phyloP scores from a whole-genome alignment of 805 yeast species.

The Kuraishia molischiana region DNA sequence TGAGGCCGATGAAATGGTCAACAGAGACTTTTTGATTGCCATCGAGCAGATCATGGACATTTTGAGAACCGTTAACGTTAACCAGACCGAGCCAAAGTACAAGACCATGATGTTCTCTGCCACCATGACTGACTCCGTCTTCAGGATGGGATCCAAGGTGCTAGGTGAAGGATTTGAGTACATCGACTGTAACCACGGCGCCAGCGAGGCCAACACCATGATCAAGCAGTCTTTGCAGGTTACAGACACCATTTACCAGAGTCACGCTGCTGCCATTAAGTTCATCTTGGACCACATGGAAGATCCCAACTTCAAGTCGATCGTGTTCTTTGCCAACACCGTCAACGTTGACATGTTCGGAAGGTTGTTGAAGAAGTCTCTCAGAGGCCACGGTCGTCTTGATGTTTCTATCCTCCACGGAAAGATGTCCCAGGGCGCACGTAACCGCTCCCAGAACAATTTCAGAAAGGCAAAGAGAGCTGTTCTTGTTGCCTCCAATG shows the following conservation, averaged over 20 bases:
- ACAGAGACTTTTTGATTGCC: conserved; percentile 67
- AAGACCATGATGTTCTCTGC: conserved; percentile 82
- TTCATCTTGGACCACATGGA: conserved; percentile 29
- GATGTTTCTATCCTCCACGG: conserved; percentile 47
- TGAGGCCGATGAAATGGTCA: conserved; percentile 86
- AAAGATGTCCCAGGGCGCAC: conserved; percentile 54
- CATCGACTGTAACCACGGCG: conserved; percentile 73
- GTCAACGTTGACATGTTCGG: conserved; percentile 52
- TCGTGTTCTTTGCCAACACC: conserved; percentile 76
- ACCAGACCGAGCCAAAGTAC: conserved; percentile 24
- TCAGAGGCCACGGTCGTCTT: conserved; percentile 10
- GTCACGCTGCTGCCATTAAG: conserved; percentile 46
- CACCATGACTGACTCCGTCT: conserved; percentile 65
- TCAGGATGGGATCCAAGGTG: conserved; percentile 49
- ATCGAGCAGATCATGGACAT: conserved; percentile 45
- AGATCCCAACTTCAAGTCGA: conserved; percentile 53
- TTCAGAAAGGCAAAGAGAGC: conserved; percentile 32
- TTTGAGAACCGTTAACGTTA: conserved; percentile 23
- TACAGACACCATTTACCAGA: conserved; percentile 45
- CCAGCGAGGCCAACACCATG: conserved; percentile 55
- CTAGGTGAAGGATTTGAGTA: conserved; percentile 44
- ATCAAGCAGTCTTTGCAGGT: conserved; percentile 59
- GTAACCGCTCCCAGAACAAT: conserved; percentile 27
- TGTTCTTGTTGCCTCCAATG: conserved; percentile 77
- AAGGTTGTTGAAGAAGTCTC: conserved; percentile 21